Evolutionary conservation across 2,329 filamentous ascomycete genomes (phyloP), one percentile per base, ranked within the genome.

Genomic region (Aplosporella prunicola): DNA sequence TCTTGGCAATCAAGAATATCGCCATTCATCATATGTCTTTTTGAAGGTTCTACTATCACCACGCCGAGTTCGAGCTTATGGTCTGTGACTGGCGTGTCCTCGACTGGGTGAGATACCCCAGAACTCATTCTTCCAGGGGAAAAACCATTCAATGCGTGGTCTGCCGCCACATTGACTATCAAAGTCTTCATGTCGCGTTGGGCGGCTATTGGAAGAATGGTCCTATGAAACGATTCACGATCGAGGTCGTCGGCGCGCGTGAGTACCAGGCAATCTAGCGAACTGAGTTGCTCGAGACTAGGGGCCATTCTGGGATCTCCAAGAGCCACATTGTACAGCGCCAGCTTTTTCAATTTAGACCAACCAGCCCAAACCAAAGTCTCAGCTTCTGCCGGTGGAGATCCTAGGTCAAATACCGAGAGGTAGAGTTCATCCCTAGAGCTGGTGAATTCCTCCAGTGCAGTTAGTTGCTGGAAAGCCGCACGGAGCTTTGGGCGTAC

Each of bases 361-460:
- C 66, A 71, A 8, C 57, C 37, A 22, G 52, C 52, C 68, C 67
- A 71, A 3, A 67, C 57, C 8, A 56, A 55, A 13, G 55, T 45
- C 16, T 53, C 51, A 14, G 5, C 14, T 20, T 10, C 9, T n/a
- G 11, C 30, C 32, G n/a, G 27, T 9, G 11, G 11, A 20, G 39
- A 37, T 14, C 29, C 41, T 5, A 41, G 35, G 10, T 36, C 43
- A 13, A 41, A 37, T 1, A 59, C 43, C 32, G 52, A 54, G 39
- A 70, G 46, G n/a, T 54, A 57, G 5, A 68, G 58, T 43, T 70
- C 68, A 33, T 70, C 66, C 6, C 56, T 58, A 14, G 69, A 54
- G 46, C 63, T 67, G 27, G 64, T 62, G 39, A 72, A 67, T 45
- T 71, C 66, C 40, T 72, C 63, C 7, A 73, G 52, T 20, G 45